phyloP scores from a whole-genome alignment of 106 monocot genomes.

The Allium fistulosum region DNA sequence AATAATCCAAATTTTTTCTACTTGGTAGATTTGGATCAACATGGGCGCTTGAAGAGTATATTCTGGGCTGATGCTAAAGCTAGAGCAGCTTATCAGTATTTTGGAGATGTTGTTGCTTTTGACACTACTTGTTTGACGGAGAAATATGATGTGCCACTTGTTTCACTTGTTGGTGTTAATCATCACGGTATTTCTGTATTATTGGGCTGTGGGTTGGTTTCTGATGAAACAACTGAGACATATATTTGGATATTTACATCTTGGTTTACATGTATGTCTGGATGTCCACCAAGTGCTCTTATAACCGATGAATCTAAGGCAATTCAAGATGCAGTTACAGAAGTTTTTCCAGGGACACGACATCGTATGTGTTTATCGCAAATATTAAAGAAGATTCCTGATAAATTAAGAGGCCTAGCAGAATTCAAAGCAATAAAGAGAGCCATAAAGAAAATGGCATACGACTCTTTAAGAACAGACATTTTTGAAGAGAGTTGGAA shows the following conservation, averaged over 20 bases:
- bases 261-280: conserved; percentile 36
- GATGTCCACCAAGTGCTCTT: conserved; percentile 32
- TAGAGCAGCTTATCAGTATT: conserved; percentile 42
- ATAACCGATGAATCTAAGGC: conserved; percentile 44
- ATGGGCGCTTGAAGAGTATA: conserved; percentile 44
- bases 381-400: conserved; percentile 43
- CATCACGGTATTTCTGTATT: conserved; percentile 54
- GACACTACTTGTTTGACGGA: conserved; percentile 49
- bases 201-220: conserved; percentile 52
- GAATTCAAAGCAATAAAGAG: conserved; percentile 51
- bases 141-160: conserved; percentile 54
- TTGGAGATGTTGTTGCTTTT: conserved; percentile 55
- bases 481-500: conserved; percentile 57
- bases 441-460: conserved; percentile 30
- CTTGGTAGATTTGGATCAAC: conserved; percentile 49
- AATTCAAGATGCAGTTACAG: conserved; percentile 33
- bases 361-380: conserved; percentile 44
- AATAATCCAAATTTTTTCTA: conserved; percentile 64
- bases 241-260: conserved; percentile 62
- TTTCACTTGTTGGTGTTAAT: conserved; percentile 44
- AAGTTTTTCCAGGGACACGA: conserved; percentile 28
- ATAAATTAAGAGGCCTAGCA: conserved; percentile 34
- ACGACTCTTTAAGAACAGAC: conserved; percentile 34
- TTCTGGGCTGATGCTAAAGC: conserved; percentile 61
- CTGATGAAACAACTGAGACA: conserved; percentile 31